Evolutionary conservation across 2,329 filamentous ascomycete species (phyloP).

Genomic region (Sarocladium oryzae): DNA sequence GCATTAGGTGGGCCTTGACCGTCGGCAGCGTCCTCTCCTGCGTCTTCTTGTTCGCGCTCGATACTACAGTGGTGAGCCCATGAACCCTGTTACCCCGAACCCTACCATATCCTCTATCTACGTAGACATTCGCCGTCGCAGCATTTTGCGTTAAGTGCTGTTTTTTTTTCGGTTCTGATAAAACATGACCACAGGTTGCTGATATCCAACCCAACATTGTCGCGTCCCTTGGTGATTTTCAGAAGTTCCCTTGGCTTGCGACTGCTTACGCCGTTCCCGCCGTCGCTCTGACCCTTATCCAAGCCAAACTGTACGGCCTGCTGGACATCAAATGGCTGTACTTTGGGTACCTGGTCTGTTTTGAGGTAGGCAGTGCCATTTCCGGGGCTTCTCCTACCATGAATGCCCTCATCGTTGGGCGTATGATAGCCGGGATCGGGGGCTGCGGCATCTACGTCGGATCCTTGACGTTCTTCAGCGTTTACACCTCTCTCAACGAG

Average conservation of each 20-base stretch:
- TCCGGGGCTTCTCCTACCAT: constrained; percentile 33
- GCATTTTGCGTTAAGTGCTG: neutral
- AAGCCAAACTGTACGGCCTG: constrained; percentile 15
- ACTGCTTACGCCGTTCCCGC: constrained; percentile 14
- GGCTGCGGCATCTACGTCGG: neutral
- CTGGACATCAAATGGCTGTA: constrained; percentile 40
- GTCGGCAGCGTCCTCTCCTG: neutral
- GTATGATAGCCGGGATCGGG: neutral
- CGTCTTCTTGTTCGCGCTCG: constrained; percentile 33
- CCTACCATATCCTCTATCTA: neutral
- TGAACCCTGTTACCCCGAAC: neutral
- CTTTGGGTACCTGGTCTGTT: constrained; percentile 18
- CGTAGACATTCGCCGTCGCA: constrained; percentile 11
- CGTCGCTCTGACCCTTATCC: too few relatives aligned
- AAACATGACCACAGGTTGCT: too few relatives aligned
- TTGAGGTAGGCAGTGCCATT: constrained; percentile 24
- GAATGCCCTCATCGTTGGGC: neutral
- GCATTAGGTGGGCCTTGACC: neutral
- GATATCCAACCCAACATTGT: too few relatives aligned
- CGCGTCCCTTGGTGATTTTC: constrained; percentile 1
- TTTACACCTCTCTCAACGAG: neutral
- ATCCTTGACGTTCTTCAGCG: neutral
- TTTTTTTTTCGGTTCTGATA: too few relatives aligned
- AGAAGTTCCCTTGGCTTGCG: constrained; percentile 15
- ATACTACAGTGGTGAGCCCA: constrained; percentile 39